Base-by-base conservation (phyloP, 148 eudicot genomes). In the Amaranthus hypochondriacus region DNA sequence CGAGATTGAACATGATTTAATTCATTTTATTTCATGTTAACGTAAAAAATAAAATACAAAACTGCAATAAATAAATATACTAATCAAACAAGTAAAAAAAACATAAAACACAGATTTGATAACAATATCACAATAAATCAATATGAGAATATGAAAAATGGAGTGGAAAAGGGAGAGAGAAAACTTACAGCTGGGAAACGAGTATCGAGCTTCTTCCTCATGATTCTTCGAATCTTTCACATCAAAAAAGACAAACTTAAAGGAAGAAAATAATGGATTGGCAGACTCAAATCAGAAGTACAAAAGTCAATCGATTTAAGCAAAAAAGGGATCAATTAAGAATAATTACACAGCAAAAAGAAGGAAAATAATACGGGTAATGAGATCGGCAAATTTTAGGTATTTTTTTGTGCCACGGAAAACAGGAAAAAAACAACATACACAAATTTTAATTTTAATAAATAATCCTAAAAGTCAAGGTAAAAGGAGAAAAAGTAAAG, bases 161-260 rank as follows among this genome's bases (percentile, higher is more conserved):
- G 13, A 21, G 51, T 0, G 9, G 59, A 68, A 10, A 9, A 42
- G 13, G 62, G 44, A 65, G 63, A 71, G 54, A 61, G 65, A 75
- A 76, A 79, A 28, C 83, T 81, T 79, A 86, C 89, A 77, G 89
- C 89, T 65, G 89, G 89, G 72, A 86, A 86, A 73, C 87, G 89
- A 74, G 89, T 86, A 75, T 86, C 89, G 64, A 86, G 89, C 83
- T 83, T 86, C 83, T 86, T 86, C 77, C 81, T 86, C 89, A 86
- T 86, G 76, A 76, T 62, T 55, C 62, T 62, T 73, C 78, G 60
- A 69, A 67, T 67, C 28, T 64, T 67, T 51, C 13, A 12, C 4
- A n/a, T 21, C 44, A 67, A 67, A 67, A 67, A 67, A 18, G 70
- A 67, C 70, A 67, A 50, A n/a, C 3, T 65, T 47, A 69, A 76